phyloP scores from a whole-genome alignment of 805 yeast species.

The Saccharomycopsis sp. region DNA sequence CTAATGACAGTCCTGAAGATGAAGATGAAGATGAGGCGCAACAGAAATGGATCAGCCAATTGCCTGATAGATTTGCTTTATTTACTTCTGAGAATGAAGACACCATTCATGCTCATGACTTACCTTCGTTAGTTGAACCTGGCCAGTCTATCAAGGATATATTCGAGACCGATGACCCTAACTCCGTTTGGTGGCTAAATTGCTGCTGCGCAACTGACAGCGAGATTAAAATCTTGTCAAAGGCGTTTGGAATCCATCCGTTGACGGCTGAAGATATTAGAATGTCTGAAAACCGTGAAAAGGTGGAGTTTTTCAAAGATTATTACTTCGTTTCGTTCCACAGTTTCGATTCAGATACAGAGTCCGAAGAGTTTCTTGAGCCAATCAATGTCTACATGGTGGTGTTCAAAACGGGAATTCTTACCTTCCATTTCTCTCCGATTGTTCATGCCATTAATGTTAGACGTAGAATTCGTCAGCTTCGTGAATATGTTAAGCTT shows the following conservation, averaged over 20 bases:
- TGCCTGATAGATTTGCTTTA: conserved; percentile 78
- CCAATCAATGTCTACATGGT: conserved; percentile 57
- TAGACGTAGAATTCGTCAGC: conserved; percentile 56
- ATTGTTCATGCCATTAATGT: conserved; percentile 59
- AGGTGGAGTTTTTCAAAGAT: conserved; percentile 83
- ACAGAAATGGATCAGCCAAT: conserved; percentile 21
- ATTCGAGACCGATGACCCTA: conserved; percentile 32
- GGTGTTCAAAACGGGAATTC: conserved; percentile 53
- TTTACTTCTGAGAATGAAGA: conserved; percentile 78
- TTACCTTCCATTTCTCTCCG: conserved; percentile 55
- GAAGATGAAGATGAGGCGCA: background rate
- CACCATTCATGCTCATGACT: conserved; percentile 84
- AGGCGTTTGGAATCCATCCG: conserved; percentile 96
- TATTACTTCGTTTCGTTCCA: conserved; percentile 96
- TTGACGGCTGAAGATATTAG: conserved; percentile 96
- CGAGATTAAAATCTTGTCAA: conserved; percentile 87
- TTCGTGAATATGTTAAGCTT: conserved; percentile 53
- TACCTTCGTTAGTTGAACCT: conserved; percentile 66
- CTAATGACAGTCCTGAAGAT: background rate
- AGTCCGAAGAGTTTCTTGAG: conserved; percentile 75
- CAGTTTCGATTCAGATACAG: conserved; percentile 82
- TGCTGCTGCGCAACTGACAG: conserved; percentile 91
- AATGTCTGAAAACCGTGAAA: conserved; percentile 95
- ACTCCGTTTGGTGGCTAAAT: conserved; percentile 86
- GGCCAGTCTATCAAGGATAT: conserved; percentile 35